These are phyloP conservation scores for Debaryomyces nepalensis DNA, from an alignment of 1,139 yeast species.

Conservation along the genomic window DNA sequence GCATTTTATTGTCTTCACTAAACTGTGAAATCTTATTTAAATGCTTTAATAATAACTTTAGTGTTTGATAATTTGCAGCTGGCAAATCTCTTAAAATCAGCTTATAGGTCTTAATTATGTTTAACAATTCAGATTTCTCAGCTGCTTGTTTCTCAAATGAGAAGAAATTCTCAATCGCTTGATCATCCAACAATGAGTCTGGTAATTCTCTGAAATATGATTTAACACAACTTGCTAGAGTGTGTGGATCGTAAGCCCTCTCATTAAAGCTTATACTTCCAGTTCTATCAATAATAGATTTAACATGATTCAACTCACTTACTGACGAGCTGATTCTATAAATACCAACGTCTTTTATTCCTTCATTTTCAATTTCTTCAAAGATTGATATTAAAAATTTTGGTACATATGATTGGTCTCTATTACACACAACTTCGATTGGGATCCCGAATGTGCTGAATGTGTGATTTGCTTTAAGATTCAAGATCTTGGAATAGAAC, in stretches of 20 bases:
- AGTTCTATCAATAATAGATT: conserved; percentile 72
- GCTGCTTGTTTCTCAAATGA: conserved; percentile 34
- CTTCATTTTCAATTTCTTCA: conserved; percentile 77
- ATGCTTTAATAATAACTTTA: conserved; percentile 71
- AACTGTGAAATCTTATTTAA: conserved; percentile 62
- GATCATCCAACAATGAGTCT: conserved; percentile 74
- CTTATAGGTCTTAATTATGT: conserved; percentile 43
- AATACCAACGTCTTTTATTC: conserved; percentile 88
- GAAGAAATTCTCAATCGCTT: conserved; percentile 55
- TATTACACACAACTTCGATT: conserved; percentile 68
- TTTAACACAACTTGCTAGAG: conserved; percentile 89
- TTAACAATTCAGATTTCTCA: conserved; percentile 18
- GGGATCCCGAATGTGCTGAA: conserved; percentile 87
- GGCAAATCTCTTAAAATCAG: conserved; percentile 60
- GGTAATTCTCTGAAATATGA: conserved; percentile 86
- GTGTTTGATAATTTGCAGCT: conserved; percentile 63
- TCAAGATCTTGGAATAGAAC: conserved; percentile 53
- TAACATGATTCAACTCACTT: conserved; percentile 73
- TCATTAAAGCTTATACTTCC: conserved; percentile 63
- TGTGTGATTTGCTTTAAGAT: conserved; percentile 31
- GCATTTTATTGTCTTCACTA: conserved; percentile 75
- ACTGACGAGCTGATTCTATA: conserved; percentile 92
- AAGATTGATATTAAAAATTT: conserved; percentile 65
- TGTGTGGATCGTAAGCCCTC: conserved; percentile 81
- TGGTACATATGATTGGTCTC: conserved; percentile 71